Evolutionary conservation across 305 asterid species (phyloP).

Genomic region (Ilex paraguariensis): DNA sequence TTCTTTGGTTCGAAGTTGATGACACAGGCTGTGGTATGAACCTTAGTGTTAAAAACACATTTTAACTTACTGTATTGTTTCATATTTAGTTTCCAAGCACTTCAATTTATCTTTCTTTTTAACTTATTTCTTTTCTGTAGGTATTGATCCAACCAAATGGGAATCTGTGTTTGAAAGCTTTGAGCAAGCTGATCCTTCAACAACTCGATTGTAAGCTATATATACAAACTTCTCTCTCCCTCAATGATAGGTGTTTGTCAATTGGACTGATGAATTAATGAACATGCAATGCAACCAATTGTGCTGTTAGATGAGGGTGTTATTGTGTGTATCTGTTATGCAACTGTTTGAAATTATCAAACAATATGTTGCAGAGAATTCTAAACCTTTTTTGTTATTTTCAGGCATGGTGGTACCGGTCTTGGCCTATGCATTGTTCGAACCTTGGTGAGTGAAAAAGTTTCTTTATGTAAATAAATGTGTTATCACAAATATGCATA

Average conservation of each 20-base stretch:
- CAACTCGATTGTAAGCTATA: slow-evolving; percentile 77
- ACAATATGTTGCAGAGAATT: not conserved
- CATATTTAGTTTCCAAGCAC: not conserved
- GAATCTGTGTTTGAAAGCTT: slow-evolving; percentile 93
- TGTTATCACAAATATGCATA: not conserved
- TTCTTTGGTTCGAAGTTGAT: slow-evolving; percentile 85
- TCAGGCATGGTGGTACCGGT: slow-evolving; percentile 98
- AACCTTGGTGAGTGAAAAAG: slow-evolving; percentile 65
- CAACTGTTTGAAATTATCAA: not conserved
- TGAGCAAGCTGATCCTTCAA: slow-evolving; percentile 96
- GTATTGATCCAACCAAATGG: slow-evolving; percentile 91
- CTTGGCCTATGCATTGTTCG: slow-evolving; percentile 93
- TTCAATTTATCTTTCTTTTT: slow-evolving; percentile 1
- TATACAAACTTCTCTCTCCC: not conserved
- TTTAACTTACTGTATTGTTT: not conserved
- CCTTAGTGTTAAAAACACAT: not conserved
- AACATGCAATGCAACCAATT: too few relatives aligned
- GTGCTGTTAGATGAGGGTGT: too few relatives aligned
- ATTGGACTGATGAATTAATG: too few relatives aligned
- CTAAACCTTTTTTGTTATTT: slow-evolving; percentile 7
- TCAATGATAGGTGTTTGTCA: too few relatives aligned
- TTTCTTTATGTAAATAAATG: not conserved
- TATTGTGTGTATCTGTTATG: not conserved
- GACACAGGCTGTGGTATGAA: slow-evolving; percentile 90
- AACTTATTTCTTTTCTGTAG: slow-evolving; percentile 25